Conservation (phyloP, 2,329 filamentous ascomycete species). For the Xylaria sp. region DNA sequence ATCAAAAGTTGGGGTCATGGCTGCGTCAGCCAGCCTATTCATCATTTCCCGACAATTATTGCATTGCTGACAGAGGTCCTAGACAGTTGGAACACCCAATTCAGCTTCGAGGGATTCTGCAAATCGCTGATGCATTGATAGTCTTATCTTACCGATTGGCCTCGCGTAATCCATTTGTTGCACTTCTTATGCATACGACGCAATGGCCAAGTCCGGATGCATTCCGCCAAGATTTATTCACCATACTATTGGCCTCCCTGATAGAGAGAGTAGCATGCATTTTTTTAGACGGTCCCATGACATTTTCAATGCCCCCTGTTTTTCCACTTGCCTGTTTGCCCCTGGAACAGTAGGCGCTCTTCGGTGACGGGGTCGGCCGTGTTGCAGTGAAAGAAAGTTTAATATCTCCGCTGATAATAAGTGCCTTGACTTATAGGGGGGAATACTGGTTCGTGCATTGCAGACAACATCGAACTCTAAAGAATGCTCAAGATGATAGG, state of each 20-base stretch:
- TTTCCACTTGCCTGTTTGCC: background rate
- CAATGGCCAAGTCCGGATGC: background rate
- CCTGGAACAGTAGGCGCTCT: background rate
- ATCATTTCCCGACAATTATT: background rate
- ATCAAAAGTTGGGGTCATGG: background rate
- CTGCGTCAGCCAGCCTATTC: background rate
- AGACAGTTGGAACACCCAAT: too few relatives aligned
- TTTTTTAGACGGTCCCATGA: background rate
- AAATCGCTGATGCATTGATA: background rate
- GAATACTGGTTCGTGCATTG: too few relatives aligned
- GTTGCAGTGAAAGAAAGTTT: too few relatives aligned
- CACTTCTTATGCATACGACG: conserved; percentile 1
- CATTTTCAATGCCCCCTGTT: background rate
- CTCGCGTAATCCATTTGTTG: background rate
- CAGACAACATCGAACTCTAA: too few relatives aligned
- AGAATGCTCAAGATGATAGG: background rate
- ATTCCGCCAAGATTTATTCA: background rate
- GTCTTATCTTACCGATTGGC: conserved; percentile 9
- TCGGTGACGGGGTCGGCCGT: too few relatives aligned
- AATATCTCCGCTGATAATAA: too few relatives aligned
- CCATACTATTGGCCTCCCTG: too few relatives aligned
- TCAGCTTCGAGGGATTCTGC: background rate
- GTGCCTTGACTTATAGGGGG: too few relatives aligned
- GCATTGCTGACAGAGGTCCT: background rate
- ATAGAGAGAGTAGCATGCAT: too few relatives aligned